These are phyloP conservation scores for Camelina hispida DNA, from an alignment of 345 rosid genomes.

Conservation along the genomic window DNA sequence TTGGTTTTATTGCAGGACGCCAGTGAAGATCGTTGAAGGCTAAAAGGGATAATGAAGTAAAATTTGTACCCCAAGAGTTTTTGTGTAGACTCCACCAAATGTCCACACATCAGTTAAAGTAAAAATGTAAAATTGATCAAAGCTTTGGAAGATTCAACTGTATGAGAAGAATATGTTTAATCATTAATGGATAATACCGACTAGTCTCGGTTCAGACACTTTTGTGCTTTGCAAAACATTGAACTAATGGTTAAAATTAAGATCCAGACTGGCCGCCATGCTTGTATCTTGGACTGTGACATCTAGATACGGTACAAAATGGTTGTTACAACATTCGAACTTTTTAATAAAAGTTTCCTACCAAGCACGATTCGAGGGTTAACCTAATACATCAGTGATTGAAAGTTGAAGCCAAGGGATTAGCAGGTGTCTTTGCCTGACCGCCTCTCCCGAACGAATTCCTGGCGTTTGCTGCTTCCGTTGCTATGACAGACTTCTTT, in stretches of 20 bases:
- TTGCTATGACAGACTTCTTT: constrained; percentile 64
- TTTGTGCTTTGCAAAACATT: constrained; percentile 23
- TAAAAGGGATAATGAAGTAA: constrained; percentile 37
- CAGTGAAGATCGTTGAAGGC: constrained; percentile 86
- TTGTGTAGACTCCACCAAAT: constrained; percentile 9
- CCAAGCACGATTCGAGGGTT: constrained; percentile 16
- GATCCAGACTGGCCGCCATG: constrained; percentile 15
- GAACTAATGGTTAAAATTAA: constrained; percentile 24
- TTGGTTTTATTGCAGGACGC: constrained; percentile 57
- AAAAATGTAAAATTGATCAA: neutral
- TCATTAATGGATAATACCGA: neutral
- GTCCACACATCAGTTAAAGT: neutral
- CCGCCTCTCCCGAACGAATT: constrained; percentile 60
- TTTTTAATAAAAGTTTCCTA: constrained; percentile 19
- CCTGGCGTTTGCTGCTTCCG: constrained; percentile 62
- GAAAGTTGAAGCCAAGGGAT: constrained; percentile 57
- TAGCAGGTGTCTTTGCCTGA: constrained; percentile 64
- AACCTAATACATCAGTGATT: constrained; percentile 43
- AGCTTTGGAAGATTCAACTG: constrained; percentile 24
- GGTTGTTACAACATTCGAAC: constrained; percentile 22
- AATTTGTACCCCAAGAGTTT: neutral
- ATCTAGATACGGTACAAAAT: constrained; percentile 29
- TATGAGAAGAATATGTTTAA: constrained; percentile 17
- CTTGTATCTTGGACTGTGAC: constrained; percentile 18
- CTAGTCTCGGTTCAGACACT: constrained; percentile 19